Base-by-base conservation (phyloP, 164 flowering plant genomes). In the Paratinospora sagittata region DNA sequence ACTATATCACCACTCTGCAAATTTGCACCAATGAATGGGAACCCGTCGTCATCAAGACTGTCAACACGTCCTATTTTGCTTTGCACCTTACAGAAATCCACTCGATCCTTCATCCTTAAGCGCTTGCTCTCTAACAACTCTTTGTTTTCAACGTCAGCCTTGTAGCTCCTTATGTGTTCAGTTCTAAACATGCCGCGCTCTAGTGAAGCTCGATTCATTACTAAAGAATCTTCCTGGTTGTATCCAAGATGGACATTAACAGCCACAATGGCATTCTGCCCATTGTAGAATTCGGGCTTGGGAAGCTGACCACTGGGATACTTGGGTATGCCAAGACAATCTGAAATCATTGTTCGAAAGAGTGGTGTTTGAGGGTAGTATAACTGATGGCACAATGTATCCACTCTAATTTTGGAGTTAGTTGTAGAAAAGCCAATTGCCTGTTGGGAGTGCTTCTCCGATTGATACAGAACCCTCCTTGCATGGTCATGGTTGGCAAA, bases 151-250 rank as follows among this genome's bases (percentile, higher is more conserved):
- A 95, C 89, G 41, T 92, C 97, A 63, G 96, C 86, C 74, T 95
- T 95, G 60, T 90, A 95, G 66, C 92, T 89, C 72, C 98, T 78
- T 1, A 84, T 72, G 70, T 86, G 93, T 71, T 90, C 97, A 7
- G 97, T 70, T 7, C 97, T 81, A 64, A 92, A 95, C 97, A 95
- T 89, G 0, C 97, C 98, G n/a, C 98, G 95, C 71, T 95, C 91
- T 65, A 92, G 45, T 19, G 98, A 95, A 63, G 98, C 90, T 21
- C 83, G 84, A 74, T 92, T 95, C 96, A 95, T 88, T 2, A 95
- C 97, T 71, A 95, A 47, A 10, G 97, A 92, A 78, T 95, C 97
- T 75, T 95, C 98, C 78, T 95, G 98, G 75, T 95, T 95, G 80
- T 85, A 95, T 8, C 98, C 98, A 10, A 84, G 81, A 72, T 95